Conservation (phyloP, 2,329 filamentous ascomycete genomes). For the Penicillium vulpinum region DNA sequence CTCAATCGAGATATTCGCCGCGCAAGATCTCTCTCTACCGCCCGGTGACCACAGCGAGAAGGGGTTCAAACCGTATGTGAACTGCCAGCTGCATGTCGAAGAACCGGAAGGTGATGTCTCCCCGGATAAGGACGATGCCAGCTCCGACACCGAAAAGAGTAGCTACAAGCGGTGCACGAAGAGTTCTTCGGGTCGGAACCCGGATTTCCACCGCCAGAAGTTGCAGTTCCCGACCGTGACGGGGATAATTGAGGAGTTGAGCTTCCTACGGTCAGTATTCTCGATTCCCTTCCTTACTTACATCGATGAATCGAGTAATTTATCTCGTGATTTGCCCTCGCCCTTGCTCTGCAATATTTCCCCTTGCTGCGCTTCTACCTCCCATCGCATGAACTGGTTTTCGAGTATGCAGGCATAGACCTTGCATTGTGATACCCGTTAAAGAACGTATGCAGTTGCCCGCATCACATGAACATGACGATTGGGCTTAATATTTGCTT, state of each 20-base stretch:
- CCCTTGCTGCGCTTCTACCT: conserved; percentile 1
- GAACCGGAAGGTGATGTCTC: conserved; percentile 54
- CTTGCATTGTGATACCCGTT: conserved; percentile 8
- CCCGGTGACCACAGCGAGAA: conserved; percentile 53
- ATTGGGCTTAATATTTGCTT: background rate
- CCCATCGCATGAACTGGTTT: background rate
- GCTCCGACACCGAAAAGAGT: conserved; percentile 40
- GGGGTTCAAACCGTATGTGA: conserved; percentile 72
- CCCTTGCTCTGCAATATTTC: background rate
- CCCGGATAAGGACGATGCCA: conserved; percentile 49
- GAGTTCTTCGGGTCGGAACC: conserved; percentile 59
- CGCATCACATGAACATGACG: background rate
- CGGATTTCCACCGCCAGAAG: conserved; percentile 63
- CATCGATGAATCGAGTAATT: background rate
- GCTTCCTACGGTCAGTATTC: conserved; percentile 67
- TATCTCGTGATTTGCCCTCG: background rate
- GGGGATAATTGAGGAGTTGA: conserved; percentile 67
- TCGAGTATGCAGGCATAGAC: background rate
- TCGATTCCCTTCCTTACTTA: background rate
- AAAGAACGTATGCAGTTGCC: background rate
- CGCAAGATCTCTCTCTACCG: conserved; percentile 71
- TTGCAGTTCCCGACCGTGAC: conserved; percentile 58
- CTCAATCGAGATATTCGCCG: conserved; percentile 71
- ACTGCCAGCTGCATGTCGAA: conserved; percentile 79
- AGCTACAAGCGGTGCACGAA: conserved; percentile 62